phyloP scores from a whole-genome alignment of 2,329 filamentous ascomycete species.

The Lizonia empirigonia region DNA sequence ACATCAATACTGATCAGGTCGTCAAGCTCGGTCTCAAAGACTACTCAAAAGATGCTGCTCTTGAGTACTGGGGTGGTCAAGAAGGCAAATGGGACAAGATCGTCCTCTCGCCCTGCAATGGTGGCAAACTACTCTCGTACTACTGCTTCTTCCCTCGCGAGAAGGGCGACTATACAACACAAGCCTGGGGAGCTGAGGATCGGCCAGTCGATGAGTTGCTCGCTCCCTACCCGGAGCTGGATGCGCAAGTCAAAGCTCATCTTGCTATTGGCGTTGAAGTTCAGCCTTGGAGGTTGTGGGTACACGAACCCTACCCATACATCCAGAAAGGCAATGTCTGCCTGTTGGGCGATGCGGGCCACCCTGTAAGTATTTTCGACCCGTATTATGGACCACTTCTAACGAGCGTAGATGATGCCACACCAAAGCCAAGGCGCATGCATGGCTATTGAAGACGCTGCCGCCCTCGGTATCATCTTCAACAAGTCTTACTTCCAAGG shows the following conservation, averaged over 20 bases:
- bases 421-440: conserved; percentile 72
- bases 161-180: conserved; percentile 64
- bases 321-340: conserved; percentile 59
- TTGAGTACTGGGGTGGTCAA: conserved; percentile 74
- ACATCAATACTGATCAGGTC: conserved; percentile 66
- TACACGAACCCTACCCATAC: conserved; percentile 67
- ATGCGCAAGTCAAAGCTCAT: conserved; percentile 62
- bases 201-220: conserved; percentile 65
- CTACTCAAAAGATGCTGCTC: conserved; percentile 64
- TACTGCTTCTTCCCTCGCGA: conserved; percentile 72
- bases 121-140: conserved; percentile 68
- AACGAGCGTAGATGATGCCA: conserved; percentile 64
- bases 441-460: conserved; percentile 71
- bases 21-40: conserved; percentile 65
- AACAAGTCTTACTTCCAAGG: conserved; percentile 52
- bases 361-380: conserved; percentile 56
- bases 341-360: conserved; percentile 69
- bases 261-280: conserved; percentile 67
- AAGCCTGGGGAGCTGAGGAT: conserved; percentile 62
- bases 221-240: conserved; percentile 64
- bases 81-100: conserved; percentile 70
- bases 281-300: conserved; percentile 69
- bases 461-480: conserved; percentile 67
- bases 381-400: neutral
- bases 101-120: conserved; percentile 71